Conservation (phyloP, 345 rosid genomes). For the Hevea brasiliensis region DNA sequence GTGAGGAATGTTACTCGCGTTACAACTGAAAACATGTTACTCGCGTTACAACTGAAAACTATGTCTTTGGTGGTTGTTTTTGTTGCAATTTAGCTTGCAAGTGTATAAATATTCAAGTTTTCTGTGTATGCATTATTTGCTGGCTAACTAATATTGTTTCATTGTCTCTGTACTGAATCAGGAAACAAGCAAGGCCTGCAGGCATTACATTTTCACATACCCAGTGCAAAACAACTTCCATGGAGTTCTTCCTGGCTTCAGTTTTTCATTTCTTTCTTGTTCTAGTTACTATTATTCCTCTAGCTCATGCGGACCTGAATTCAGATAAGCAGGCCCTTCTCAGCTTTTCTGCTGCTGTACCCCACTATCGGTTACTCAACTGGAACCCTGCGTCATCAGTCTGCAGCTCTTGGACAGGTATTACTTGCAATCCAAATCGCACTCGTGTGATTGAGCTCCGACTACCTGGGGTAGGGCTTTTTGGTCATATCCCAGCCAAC, state of each 20-base stretch:
- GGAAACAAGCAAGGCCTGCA: too few species aligned
- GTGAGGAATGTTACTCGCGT: too few species aligned
- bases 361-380: conserved; percentile 57
- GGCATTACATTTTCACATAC: conserved; percentile 27
- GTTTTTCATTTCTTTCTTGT: conserved; percentile 32
- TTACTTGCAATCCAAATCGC: conserved; percentile 22
- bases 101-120: background rate
- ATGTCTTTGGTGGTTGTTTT: background rate
- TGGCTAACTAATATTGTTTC: conserved; percentile 18
- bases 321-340: conserved; percentile 74
- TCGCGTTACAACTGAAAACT: background rate
- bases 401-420: conserved; percentile 52
- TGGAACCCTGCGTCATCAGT: conserved; percentile 54
- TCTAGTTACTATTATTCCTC: conserved; percentile 30
- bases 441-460: conserved; percentile 30
- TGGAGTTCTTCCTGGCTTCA: conserved; percentile 34
- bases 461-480: conserved; percentile 36
- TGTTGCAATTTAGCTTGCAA: conserved; percentile 1
- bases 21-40: background rate
- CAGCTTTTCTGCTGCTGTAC: conserved; percentile 53
- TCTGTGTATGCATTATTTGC: background rate
- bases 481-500: conserved; percentile 32
- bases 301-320: conserved; percentile 50
- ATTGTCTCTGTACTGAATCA: conserved; percentile 33
- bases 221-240: conserved; percentile 26